Base-by-base conservation (phyloP, 2,329 filamentous ascomycete species). In the Dactylellina sp. region DNA sequence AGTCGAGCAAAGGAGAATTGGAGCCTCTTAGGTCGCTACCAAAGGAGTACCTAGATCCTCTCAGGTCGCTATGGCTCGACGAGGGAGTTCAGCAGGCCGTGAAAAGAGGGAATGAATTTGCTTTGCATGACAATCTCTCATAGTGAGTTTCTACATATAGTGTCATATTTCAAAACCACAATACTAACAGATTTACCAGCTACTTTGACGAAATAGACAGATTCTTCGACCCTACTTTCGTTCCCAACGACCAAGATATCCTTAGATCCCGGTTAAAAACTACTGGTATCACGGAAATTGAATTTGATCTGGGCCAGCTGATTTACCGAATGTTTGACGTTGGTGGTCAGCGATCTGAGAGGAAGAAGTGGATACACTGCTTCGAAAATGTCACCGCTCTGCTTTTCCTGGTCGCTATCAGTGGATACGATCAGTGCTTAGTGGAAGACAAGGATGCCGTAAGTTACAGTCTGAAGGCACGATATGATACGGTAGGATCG, bases 281-380 rank as follows among this genome's bases (percentile, higher is more conserved):
- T 16, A 98, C 95, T 1, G 94, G 94, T 78, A 98, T 98, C 78
- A 97, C 92, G 56, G 94, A 98, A 82, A 97, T 93, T 1, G 87
- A 94, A 75, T 98, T 98, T 81, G 92, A 96, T 81, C 86, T 96
- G 12, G 93, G 93, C 75, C 90, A 94, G 79, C 86, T 97, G 78
- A 96, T 93, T 76, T 97, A 97, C 83, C 90, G 93, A 79, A 97
- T 98, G 93, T 96, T 96, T 82, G 93, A 97, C 79, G 93, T 96
- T 50, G 93, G 93, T 80, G 93, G 93, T 68, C 93, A 97, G 81
- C 86, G 93, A 78, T 96, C 93, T 25, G 93, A 97, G 82, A 90
- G 93, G 75, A 96, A 96, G 86, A 97, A 97, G 84, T 97, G 93
- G 93, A 96, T 97, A 76, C 93, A 97, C 81, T 95, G 93, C 80